Base-by-base conservation (phyloP, 2,329 filamentous ascomycete genomes). In the Penicillium paneum region DNA sequence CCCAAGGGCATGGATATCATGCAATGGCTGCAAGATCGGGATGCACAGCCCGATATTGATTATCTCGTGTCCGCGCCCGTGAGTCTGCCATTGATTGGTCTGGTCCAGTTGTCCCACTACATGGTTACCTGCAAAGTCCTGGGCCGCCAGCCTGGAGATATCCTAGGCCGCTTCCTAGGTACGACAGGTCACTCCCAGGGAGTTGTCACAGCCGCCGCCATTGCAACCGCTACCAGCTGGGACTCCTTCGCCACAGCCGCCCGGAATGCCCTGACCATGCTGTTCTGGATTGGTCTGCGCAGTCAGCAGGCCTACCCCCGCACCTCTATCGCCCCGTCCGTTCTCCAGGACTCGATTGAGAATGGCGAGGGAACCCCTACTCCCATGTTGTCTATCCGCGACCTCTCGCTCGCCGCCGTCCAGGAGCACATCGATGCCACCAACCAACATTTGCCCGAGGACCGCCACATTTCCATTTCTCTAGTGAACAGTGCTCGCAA, bases 231-330 rank as follows among this genome's bases (percentile, higher is more conserved):
- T 4, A 89, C 90, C 63, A 91, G 89, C 28, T 99, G 94, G 94
- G 91, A 96, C 59, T 90, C 90, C 0, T 99, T 94, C 73, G 85
- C 89, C 62, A 86, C 89, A 67, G 85, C 90, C 52, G 84, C 91
- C 52, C 87, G 82, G 66, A 86, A 90, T 64, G 89, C 93, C 3
- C 79, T 99, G 60, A 94, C 90, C 29, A 90, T 97, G 68, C 87
- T 99, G 29, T 99, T 99, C 81, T 99, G 94, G 94, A 96, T 99
- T 64, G 94, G 95, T 71, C 87, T 93, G 57, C 88, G 94, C 68
- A 97, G 93, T 74, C 94, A 99, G 75, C 94, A 99, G 75, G 92
- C 92, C 2, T 99, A 97, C 76, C 95, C 94, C 36, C 86, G 90
- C 64, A 99, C 94, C 3, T 97, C 94, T 32, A 83, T 99, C 67